These are phyloP conservation scores for Avena atlantica DNA, from an alignment of 176 grass and related monocot species.

Conservation along the genomic window DNA sequence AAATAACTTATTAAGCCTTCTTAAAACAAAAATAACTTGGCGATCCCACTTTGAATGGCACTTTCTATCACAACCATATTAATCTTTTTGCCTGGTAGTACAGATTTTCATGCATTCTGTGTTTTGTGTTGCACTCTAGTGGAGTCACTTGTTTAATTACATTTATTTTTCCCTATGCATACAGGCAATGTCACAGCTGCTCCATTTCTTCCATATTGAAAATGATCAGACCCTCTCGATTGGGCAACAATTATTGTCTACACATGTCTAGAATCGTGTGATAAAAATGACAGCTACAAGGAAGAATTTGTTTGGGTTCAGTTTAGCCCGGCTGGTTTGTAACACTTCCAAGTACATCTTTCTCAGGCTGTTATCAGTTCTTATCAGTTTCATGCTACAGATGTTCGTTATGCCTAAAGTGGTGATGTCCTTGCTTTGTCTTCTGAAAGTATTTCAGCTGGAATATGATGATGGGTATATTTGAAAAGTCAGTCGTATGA, in stretches of 20 bases:
- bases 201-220: conserved; percentile 59
- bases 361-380: not conserved
- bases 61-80: not conserved
- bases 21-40: not conserved
- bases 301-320: conserved; percentile 75
- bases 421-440: too few species aligned
- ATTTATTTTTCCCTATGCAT: not conserved
- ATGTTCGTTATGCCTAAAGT: not conserved
- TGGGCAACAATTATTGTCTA: conserved; percentile 65
- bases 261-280: conserved; percentile 60
- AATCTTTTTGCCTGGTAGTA: not conserved
- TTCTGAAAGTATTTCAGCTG: too few species aligned
- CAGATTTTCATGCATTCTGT: not conserved
- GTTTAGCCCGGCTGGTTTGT: conserved; percentile 30
- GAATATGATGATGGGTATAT: too few species aligned
- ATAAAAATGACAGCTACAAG: conserved; percentile 50
- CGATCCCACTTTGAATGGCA: not conserved
- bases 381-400: not conserved
- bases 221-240: conserved; percentile 60
- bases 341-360: too few species aligned
- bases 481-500: too few species aligned
- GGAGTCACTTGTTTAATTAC: not conserved
- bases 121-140: not conserved
- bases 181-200: conserved; percentile 71
- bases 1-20: not conserved